Evolutionary conservation across 169 alveolate genomes (phyloP).

Genomic region (Eimeria necatrix): DNA sequence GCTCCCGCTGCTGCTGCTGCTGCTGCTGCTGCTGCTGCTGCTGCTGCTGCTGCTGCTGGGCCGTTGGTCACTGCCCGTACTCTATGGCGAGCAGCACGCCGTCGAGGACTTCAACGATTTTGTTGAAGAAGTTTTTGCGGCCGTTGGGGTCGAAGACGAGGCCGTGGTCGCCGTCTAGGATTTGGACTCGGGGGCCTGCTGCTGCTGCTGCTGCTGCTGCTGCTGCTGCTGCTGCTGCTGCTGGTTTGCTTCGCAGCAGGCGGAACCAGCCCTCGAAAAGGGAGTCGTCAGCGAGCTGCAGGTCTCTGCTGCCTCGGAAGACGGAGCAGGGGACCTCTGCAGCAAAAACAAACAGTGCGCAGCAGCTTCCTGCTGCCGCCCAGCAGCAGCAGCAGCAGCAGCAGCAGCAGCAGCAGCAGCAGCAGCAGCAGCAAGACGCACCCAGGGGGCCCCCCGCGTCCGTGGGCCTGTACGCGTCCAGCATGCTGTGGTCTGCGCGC

Average conservation of each 20-base stretch:
- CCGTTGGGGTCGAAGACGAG: conserved; percentile 18
- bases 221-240: background rate
- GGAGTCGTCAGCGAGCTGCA: conserved; percentile 13
- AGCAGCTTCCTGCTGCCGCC: background rate
- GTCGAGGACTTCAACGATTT: conserved; percentile 47
- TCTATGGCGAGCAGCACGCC: conserved; percentile 16
- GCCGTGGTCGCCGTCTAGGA: conserved; percentile 60
- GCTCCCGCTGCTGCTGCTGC: too few relatives aligned
- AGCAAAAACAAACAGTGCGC: background rate
- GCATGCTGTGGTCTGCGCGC: conserved; percentile 68
- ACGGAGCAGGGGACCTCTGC: conserved; percentile 73
- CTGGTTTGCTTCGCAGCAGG: background rate
- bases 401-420: background rate
- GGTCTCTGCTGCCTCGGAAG: conserved; percentile 62
- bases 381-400: background rate
- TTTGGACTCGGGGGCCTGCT: background rate
- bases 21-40: too few relatives aligned
- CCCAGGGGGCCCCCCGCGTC: background rate
- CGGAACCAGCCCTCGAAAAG: conserved; percentile 62
- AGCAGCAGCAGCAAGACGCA: background rate
- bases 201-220: background rate
- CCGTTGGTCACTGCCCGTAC: conserved; percentile 45
- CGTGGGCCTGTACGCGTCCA: conserved; percentile 63
- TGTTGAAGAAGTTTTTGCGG: conserved; percentile 41
- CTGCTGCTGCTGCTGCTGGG: too few relatives aligned